These are phyloP conservation scores for Globisporangium acanthophoron DNA, from an alignment of 352 stramenopile genomes.

Conservation along the genomic window DNA sequence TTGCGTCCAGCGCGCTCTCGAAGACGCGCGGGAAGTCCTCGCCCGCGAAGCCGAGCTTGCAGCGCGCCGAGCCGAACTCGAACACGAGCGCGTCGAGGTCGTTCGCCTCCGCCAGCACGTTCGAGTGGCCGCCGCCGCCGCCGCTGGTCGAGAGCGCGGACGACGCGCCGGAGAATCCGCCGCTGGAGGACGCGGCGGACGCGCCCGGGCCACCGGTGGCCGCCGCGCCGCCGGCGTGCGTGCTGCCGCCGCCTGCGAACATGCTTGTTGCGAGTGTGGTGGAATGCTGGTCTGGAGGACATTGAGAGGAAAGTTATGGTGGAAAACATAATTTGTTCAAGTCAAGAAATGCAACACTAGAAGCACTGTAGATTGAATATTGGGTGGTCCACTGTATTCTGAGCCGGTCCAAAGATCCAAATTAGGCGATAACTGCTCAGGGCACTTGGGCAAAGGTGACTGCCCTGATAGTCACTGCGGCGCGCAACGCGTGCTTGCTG, in stretches of 20 bases:
- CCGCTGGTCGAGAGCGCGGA: neutral
- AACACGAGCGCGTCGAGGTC: conserved; percentile 77
- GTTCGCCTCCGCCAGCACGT: conserved; percentile 51
- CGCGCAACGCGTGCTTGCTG: too few relatives aligned
- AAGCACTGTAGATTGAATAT: too few relatives aligned
- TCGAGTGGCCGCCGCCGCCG: conserved; percentile 17
- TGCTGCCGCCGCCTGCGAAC: conserved; percentile 13
- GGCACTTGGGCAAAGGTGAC: too few relatives aligned
- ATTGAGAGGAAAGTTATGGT: too few relatives aligned
- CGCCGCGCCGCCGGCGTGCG: conserved; percentile 2
- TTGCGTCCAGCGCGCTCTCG: conserved; percentile 28
- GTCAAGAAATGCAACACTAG: too few relatives aligned
- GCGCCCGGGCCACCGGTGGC: neutral
- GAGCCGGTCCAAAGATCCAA: too few relatives aligned
- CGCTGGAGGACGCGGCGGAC: neutral
- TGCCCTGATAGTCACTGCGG: too few relatives aligned
- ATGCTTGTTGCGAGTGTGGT: neutral
- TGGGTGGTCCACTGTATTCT: too few relatives aligned
- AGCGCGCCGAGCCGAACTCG: conserved; percentile 66
- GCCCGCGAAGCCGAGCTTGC: conserved; percentile 84
- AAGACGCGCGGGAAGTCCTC: conserved; percentile 84
- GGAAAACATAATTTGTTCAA: too few relatives aligned
- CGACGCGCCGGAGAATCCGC: conserved; percentile 12
- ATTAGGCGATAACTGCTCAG: too few relatives aligned
- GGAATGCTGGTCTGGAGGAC: too few relatives aligned